A percentile compares a stretch with the other conserved stretches of the same genome.
Conservation (phyloP, 2,329 filamentous ascomycete genomes). For the Chrysosporium keratinophilum region DNA sequence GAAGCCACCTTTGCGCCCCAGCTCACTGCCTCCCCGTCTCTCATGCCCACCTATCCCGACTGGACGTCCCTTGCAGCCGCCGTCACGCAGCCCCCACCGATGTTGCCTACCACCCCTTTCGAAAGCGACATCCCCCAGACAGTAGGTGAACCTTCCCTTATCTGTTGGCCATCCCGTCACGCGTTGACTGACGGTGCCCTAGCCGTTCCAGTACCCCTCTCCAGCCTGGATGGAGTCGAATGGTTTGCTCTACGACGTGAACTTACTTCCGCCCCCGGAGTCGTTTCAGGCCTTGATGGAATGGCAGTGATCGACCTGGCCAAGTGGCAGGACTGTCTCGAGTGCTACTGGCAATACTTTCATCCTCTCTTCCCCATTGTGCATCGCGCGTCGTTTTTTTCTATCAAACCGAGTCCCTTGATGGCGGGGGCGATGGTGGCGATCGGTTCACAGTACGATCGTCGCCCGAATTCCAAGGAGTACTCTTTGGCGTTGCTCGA, state of each 20-base stretch:
- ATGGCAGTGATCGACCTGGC: constrained; percentile 30
- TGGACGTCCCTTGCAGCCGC: constrained; percentile 27
- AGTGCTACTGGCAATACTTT: constrained; percentile 30
- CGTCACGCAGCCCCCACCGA: constrained; percentile 23
- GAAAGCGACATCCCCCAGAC: constrained; percentile 30
- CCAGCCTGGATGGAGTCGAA: constrained; percentile 32
- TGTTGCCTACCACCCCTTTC: constrained; percentile 26
- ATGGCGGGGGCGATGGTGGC: constrained; percentile 28
- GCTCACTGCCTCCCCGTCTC: constrained; percentile 27
- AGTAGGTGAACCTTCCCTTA: constrained; percentile 30
- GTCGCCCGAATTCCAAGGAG: constrained; percentile 25
- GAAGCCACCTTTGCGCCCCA: constrained; percentile 25
- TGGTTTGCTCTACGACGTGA: constrained; percentile 31
- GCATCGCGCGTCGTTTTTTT: constrained; percentile 26
- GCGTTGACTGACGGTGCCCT: constrained; percentile 5
- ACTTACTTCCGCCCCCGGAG: constrained; percentile 26
- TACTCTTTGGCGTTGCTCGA: constrained; percentile 28
- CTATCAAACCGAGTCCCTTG: constrained; percentile 26
- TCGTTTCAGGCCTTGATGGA: constrained; percentile 26
- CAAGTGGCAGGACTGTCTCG: constrained; percentile 28
- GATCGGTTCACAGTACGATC: constrained; percentile 30
- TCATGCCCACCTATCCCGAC: constrained; percentile 24
- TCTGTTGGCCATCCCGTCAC: constrained; percentile 25
- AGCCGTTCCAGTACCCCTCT: constrained; percentile 33
- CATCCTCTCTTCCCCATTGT: constrained; percentile 29